Evolutionary conservation across 306 rosid species (phyloP).

Genomic region (Quillaja saponaria): DNA sequence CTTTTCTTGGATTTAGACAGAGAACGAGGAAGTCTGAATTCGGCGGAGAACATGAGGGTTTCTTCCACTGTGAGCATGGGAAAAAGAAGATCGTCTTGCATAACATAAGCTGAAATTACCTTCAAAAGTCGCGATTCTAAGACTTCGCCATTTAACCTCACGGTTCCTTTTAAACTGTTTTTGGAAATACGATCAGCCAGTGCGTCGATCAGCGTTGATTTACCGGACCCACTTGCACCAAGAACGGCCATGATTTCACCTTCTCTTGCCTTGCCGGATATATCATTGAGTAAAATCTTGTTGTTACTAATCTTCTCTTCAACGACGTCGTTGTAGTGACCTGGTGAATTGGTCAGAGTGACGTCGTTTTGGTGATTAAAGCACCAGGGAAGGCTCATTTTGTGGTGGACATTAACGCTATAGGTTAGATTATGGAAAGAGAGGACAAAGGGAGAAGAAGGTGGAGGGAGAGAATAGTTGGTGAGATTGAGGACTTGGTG

Average conservation of each 20-base stretch:
- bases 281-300: constrained; percentile 58
- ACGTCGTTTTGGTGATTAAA: constrained; percentile 4
- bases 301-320: constrained; percentile 18
- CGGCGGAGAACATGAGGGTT: constrained; percentile 90
- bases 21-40: constrained; percentile 79
- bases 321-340: background rate
- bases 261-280: constrained; percentile 88
- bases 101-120: constrained; percentile 85
- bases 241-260: constrained; percentile 94
- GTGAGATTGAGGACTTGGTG: constrained; percentile 30
- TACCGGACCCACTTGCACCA: constrained; percentile 93
- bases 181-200: constrained; percentile 77
- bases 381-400: constrained; percentile 36
- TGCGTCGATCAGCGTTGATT: constrained; percentile 87
- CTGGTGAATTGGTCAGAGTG: background rate
- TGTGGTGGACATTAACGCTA: constrained; percentile 53
- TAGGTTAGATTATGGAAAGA: constrained; percentile 69
- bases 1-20: constrained; percentile 73
- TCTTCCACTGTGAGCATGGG: constrained; percentile 97
- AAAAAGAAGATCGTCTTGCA: constrained; percentile 94
- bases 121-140: constrained; percentile 60
- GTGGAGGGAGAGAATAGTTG: constrained; percentile 20
- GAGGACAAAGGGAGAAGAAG: constrained; percentile 59
- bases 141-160: constrained; percentile 60
- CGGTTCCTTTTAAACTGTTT: constrained; percentile 64